These are phyloP conservation scores for Hydnum rufescens DNA, from an alignment of 768 basidiomycete species.

Conservation along the genomic window DNA sequence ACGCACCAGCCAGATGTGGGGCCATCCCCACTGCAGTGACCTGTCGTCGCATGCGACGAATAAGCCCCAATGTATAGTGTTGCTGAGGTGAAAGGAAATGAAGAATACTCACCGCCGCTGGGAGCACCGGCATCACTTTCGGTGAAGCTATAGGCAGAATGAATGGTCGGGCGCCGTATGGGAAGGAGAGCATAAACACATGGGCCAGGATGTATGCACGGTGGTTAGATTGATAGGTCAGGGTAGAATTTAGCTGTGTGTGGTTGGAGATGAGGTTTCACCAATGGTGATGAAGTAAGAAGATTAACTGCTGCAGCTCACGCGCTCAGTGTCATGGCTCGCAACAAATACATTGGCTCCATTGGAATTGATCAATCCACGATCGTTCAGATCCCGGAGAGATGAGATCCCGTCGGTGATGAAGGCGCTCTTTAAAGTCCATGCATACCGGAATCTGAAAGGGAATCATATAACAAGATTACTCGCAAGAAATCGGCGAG, in stretches of 20 bases:
- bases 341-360: conserved; percentile 44
- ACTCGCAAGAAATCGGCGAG: neutral
- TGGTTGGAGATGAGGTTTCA: neutral
- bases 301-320: conserved; percentile 11
- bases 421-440: conserved; percentile 32
- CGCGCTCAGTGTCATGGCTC: conserved; percentile 53
- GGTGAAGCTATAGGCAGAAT: conserved; percentile 32
- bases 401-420: conserved; percentile 29
- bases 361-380: conserved; percentile 37
- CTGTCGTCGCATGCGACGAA: too few relatives aligned
- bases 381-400: conserved; percentile 29
- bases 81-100: neutral
- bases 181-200: conserved; percentile 38
- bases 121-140: conserved; percentile 35
- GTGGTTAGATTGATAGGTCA: conserved; percentile 36
- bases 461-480: neutral
- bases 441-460: conserved; percentile 36
- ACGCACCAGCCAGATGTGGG: conserved; percentile 7
- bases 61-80: neutral
- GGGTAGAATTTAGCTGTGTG: conserved; percentile 28
- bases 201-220: conserved; percentile 41
- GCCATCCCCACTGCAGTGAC: conserved; percentile 6
- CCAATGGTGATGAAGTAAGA: neutral
- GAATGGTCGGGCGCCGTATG: conserved; percentile 30
- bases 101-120: conserved; percentile 25